These are phyloP conservation scores for Talaromyces liani DNA, from an alignment of 495 filamentous ascomycete species.

Conservation along the genomic window DNA sequence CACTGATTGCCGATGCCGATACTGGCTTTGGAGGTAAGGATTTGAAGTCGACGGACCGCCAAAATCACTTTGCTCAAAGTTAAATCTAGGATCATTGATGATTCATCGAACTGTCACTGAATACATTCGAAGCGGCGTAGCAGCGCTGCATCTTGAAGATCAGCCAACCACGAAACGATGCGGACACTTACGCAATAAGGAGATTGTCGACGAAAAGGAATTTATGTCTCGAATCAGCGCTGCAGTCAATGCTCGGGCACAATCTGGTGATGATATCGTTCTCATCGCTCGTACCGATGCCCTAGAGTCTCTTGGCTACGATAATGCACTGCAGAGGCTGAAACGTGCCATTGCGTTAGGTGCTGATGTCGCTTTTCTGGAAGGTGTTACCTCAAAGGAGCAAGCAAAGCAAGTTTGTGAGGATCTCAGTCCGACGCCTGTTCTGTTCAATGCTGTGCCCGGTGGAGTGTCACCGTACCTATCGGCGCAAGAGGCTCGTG, in stretches of 20 bases:
- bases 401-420: conserved; percentile 11
- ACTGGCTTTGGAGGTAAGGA: conserved; percentile 42
- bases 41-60: neutral
- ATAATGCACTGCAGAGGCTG: conserved; percentile 41
- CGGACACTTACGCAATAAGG: conserved; percentile 47
- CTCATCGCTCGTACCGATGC: conserved; percentile 56
- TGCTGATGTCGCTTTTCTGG: conserved; percentile 51
- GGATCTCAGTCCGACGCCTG: conserved; percentile 18
- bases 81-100: conserved; percentile 25
- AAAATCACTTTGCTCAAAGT: neutral
- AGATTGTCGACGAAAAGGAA: conserved; percentile 37
- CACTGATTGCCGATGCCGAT: conserved; percentile 57
- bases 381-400: conserved; percentile 38
- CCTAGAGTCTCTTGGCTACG: conserved; percentile 43
- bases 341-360: conserved; percentile 38
- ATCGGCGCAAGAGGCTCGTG: conserved; percentile 14
- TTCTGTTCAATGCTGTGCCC: conserved; percentile 22
- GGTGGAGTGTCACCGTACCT: conserved; percentile 19
- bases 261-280: conserved; percentile 42
- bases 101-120: conserved; percentile 45
- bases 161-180: conserved; percentile 52
- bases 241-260: conserved; percentile 26
- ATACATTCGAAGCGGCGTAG: conserved; percentile 50
- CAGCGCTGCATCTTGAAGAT: conserved; percentile 57
- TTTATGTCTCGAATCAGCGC: conserved; percentile 44